Evolutionary conservation across 768 basidiomycete genomes (phyloP), one percentile per base, ranked within the genome.

Genomic region (Tricholoma sp.): DNA sequence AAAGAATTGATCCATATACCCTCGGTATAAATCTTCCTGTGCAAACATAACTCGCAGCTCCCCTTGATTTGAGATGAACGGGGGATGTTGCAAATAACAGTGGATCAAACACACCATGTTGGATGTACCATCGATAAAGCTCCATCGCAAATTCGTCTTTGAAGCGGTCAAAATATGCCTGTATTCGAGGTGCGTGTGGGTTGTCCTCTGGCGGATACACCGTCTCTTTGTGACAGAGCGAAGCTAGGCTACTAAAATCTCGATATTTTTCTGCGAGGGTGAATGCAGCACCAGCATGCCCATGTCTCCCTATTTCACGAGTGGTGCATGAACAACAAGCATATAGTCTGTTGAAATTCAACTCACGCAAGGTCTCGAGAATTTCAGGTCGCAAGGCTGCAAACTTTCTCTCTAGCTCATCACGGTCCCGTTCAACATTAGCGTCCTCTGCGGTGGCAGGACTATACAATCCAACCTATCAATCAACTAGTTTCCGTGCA

Each of bases 111-210:
- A 44, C 55, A 89, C 92, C 91, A 60, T 94, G 86, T 61, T 93
- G 89, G 50, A 96, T 89, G 68, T 92, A 96, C 90, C 90, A 97
- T 64, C 84, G 82, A 65, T 91, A 95, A n/a, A 97, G 77, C 64
- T 92, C 87, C n/a, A 79, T 84, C 0, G 94, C 88, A 61, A 98
- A 98, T 11, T 83, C 84, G 33, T 92, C 85, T 50, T 86, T 83
- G 71, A 88, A 96, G 63, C 77, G 79, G 45, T 88, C 80, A 56
- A 94, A 82, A 69, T 94, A 97, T 4, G 69, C 67, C 63, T 86
- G 80, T 15, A 94, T 86, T 17, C 84, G 76, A 24, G 72, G 66
- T 1, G 76, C 75, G 62, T 88, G 76, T 1, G 88, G 85, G 63
- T 89, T 91, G 39, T 81, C 73, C 50, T 85, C 70, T 1, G 84